Evolutionary conservation across 768 basidiomycete species (phyloP), one percentile per base, ranked within the genome.

Genomic region (Boletus rufocinnamomeus): DNA sequence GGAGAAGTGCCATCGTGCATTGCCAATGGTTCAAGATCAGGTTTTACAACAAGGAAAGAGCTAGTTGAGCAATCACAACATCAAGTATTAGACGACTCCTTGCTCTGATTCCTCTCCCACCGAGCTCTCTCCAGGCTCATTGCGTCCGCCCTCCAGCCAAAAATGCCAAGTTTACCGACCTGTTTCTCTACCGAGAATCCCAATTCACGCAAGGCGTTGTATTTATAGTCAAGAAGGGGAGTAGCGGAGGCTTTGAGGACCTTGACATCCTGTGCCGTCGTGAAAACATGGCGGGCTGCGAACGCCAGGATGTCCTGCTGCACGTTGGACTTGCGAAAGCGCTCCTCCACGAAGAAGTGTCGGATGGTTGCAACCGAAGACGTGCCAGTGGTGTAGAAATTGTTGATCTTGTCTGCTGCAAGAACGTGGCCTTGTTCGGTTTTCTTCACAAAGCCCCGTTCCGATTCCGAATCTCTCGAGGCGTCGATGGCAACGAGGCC

Each of bases 401-500:
- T 43, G 34, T 56, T 63, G 54, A 57, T 54, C n/a, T 56, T 54
- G 43, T 66, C 58, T 23, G 50, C 57, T 21, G 48, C 30, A 27
- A 55, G 45, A 28, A 66, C 7, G 8, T 37, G 55, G 4, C 68
- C 60, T n/a, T 61, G 52, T 41, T 67, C 63, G 14, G 61, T 58
- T 41, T 66, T 62, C 56, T 69, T 66, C 17, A 65, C 58, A 4
- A 70, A 45, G n/a, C 57, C 55, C 30, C 74, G 68, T 47, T 73
- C 71, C 21, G 71, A 69, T 27, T 67, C 60, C 14, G 77, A 74
- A 48, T 81, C 76, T 27, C 60, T 67, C 10, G 81, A 82, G 0
- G 88, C 86, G 68, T 91, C 91, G 30, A 91, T 57, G 14, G 86
- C 89, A 59, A 91, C 78, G 57, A 90, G 74, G 0, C 91, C 91